A percentile compares a stretch with the other conserved stretches of the same genome.
Conservation (phyloP, 2,329 filamentous ascomycete genomes). For the Ophiostoma ips region DNA sequence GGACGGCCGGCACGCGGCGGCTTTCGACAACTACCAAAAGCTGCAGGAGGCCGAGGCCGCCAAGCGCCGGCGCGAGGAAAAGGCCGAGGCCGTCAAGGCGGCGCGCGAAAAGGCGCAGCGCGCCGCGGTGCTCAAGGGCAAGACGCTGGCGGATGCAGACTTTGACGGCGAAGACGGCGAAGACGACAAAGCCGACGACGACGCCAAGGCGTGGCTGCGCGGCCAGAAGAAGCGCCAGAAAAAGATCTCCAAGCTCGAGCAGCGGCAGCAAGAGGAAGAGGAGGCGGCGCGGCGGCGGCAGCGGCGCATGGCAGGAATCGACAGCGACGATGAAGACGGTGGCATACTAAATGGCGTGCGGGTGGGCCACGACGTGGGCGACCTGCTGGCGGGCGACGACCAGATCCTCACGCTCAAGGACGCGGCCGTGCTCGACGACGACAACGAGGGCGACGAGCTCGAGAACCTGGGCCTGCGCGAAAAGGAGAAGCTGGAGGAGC, state of each 20-base stretch:
- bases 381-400: constrained; percentile 71
- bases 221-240: constrained; percentile 89
- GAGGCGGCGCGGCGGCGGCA: constrained; percentile 61
- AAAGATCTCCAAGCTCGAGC: constrained; percentile 73
- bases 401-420: constrained; percentile 94
- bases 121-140: constrained; percentile 62
- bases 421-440: constrained; percentile 66
- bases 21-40: constrained; percentile 59
- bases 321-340: constrained; percentile 61
- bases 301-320: constrained; percentile 18
- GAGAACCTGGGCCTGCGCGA: constrained; percentile 63
- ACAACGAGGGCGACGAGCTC: constrained; percentile 81
- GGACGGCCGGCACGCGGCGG: constrained; percentile 61
- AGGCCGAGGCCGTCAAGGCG: constrained; percentile 71
- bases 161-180: constrained; percentile 37
- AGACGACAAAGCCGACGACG: constrained; percentile 40
- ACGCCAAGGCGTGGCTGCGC: constrained; percentile 76
- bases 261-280: constrained; percentile 52
- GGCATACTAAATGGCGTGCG: constrained; percentile 74
- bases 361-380: constrained; percentile 72
- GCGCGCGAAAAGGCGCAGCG: constrained; percentile 74
- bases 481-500: constrained; percentile 58
- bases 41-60: constrained; percentile 56
- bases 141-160: constrained; percentile 65
- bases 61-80: constrained; percentile 66